Evolutionary conservation across 371 early-diverging fungal genomes (phyloP).

Genomic region (Actinomucor elegans): DNA sequence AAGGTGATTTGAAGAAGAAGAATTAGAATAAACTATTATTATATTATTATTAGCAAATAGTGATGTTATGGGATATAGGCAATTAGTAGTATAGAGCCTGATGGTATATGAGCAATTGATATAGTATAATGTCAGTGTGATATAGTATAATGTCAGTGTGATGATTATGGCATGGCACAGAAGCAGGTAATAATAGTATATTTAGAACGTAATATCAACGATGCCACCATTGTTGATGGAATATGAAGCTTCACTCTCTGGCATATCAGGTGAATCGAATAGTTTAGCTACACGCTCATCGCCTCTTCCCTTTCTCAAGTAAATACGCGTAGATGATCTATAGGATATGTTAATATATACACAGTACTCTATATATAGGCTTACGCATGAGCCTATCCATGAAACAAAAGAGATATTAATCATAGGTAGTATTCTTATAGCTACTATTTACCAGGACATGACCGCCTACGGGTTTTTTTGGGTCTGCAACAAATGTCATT

Average conservation of each 20-base stretch:
- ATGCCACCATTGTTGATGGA: constrained; percentile 39
- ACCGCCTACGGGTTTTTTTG: constrained; percentile 87
- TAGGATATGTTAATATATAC: background rate
- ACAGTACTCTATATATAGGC: constrained; percentile 12
- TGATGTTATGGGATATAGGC: background rate
- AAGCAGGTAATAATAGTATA: background rate
- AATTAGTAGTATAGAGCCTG: too few relatives aligned
- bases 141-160: too few relatives aligned
- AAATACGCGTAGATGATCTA: constrained; percentile 69
- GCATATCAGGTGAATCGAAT: constrained; percentile 87
- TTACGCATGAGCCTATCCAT: constrained; percentile 52
- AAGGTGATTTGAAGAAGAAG: constrained; percentile 41
- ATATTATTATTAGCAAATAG: too few relatives aligned
- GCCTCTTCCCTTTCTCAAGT: constrained; percentile 84
- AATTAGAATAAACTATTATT: background rate
- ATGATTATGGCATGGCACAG: background rate
- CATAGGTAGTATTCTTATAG: background rate
- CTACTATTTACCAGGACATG: constrained; percentile 57
- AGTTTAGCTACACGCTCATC: constrained; percentile 87
- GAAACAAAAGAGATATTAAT: background rate
- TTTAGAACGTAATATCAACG: constrained; percentile 20
- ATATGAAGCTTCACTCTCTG: constrained; percentile 75
- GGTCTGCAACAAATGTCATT: constrained; percentile 81
- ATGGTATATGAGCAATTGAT: too few relatives aligned
- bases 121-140: too few relatives aligned